phyloP scores from a whole-genome alignment of 2,329 filamentous ascomycete species.

The Plectosphaerella sp. region DNA sequence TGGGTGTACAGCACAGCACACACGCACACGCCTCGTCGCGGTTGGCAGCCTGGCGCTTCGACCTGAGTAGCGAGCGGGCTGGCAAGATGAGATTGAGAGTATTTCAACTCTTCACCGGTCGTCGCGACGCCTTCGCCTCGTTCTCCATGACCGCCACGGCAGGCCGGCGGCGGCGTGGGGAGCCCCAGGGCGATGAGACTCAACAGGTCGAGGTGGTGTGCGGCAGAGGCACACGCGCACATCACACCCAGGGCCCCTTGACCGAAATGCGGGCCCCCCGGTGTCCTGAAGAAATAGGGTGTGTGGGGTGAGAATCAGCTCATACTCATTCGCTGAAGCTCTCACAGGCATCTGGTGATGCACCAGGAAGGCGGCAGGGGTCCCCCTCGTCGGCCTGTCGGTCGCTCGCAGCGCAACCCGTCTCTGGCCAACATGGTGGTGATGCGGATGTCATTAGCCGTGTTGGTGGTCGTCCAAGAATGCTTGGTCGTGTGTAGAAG shows the following conservation, averaged over 20 bases:
- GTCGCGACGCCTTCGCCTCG: no score
- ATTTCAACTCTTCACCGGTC: neutral
- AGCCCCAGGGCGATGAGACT: neutral
- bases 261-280: neutral
- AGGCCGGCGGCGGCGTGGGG: neutral
- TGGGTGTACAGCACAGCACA: neutral
- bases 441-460: no score
- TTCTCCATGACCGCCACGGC: neutral
- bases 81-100: neutral
- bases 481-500: no score
- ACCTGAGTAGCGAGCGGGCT: neutral
- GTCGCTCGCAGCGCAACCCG: no score
- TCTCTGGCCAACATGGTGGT: no score
- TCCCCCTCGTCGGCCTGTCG: no score
- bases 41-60: neutral
- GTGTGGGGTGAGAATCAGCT: conserved; percentile 2
- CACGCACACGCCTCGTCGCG: neutral
- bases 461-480: no score
- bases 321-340: neutral
- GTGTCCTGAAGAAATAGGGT: conserved; percentile 4
- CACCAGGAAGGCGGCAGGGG: no score
- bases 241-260: neutral
- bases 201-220: no score
- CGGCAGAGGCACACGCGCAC: neutral
- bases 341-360: neutral